These are phyloP conservation scores for Suillus sp. DNA, from an alignment of 768 basidiomycete genomes.

Conservation along the genomic window DNA sequence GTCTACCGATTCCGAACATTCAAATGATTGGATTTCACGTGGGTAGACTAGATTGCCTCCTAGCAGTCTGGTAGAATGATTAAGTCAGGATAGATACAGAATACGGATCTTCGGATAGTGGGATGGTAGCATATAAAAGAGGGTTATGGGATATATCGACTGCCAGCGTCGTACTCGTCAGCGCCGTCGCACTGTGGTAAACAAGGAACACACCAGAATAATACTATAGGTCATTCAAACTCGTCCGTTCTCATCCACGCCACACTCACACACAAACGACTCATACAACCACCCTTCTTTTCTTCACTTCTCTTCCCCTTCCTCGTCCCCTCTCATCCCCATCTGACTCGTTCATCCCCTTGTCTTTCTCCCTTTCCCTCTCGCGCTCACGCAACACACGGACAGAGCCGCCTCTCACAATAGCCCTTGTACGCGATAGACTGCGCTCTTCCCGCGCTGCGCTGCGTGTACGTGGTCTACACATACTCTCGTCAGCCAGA, in stretches of 20 bases:
- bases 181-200: neutral
- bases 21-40: neutral
- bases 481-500: slow-evolving; percentile 27
- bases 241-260: neutral
- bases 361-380: slow-evolving; percentile 18
- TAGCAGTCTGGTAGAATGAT: neutral
- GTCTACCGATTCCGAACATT: neutral
- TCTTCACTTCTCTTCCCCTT: slow-evolving; percentile 32
- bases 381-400: slow-evolving; percentile 1
- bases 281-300: slow-evolving; percentile 28
- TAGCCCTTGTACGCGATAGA: slow-evolving; percentile 4
- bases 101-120: neutral
- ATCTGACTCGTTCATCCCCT: slow-evolving; percentile 11
- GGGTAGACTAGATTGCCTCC: neutral
- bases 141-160: neutral
- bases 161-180: neutral
- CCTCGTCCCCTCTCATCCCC: slow-evolving; percentile 14
- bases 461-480: slow-evolving; percentile 17
- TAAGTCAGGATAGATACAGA: neutral
- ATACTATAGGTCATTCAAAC: neutral
- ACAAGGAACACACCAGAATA: neutral
- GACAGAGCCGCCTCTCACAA: slow-evolving; percentile 1
- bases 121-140: neutral
- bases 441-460: slow-evolving; percentile 11
- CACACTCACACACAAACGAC: neutral